A percentile compares a stretch with the other conserved stretches of the same genome.
Conservation (phyloP, 108 stramenopile genomes). For the Cyclotella baltica region DNA sequence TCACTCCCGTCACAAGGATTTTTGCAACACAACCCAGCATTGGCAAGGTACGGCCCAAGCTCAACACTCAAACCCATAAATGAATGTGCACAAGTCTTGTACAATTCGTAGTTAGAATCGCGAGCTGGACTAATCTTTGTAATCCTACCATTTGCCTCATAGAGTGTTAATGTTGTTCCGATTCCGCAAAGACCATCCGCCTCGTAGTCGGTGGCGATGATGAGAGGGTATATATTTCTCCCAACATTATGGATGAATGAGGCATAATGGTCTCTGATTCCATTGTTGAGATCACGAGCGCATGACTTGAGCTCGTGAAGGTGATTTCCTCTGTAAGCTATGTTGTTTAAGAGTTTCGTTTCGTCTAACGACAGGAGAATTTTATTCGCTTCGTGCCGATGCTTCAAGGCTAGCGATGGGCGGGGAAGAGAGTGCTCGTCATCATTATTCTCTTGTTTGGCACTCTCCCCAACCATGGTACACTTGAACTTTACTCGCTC, state of each 20-base stretch:
- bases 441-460: neutral
- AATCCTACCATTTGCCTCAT: constrained; percentile 8
- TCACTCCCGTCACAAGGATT: too few relatives aligned
- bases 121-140: neutral
- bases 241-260: constrained; percentile 20
- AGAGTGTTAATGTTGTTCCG: constrained; percentile 16
- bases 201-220: constrained; percentile 19
- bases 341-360: neutral
- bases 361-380: constrained; percentile 14
- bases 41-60: constrained; percentile 21
- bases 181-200: constrained; percentile 8
- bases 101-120: constrained; percentile 11
- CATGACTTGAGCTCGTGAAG: neutral
- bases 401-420: neutral
- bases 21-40: neutral
- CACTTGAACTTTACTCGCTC: too few relatives aligned
- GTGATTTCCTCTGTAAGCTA: constrained; percentile 18
- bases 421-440: neutral
- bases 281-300: constrained; percentile 7
- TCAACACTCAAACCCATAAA: constrained; percentile 24
- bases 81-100: constrained; percentile 12
- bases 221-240: constrained; percentile 21
- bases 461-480: too few relatives aligned
- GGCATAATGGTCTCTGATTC: constrained; percentile 1
- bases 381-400: neutral